phyloP scores from a whole-genome alignment of 176 grass and related monocot species.

The Saccharum officinarum region DNA sequence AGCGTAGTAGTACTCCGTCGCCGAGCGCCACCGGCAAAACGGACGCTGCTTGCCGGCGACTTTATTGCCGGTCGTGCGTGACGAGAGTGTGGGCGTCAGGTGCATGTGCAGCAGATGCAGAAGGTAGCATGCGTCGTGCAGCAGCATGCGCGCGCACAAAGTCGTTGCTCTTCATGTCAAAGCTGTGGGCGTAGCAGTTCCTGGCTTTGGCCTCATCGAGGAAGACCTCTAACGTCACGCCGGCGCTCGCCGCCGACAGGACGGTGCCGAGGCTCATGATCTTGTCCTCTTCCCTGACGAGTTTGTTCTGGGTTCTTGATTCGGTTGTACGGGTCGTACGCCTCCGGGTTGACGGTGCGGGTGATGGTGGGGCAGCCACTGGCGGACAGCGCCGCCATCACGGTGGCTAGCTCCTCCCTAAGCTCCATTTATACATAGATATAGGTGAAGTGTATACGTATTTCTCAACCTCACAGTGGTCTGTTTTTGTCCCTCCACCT shows the following conservation, averaged over 20 bases:
- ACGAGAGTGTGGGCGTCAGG: not conserved
- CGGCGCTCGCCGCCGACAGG: not conserved
- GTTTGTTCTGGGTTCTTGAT: not conserved
- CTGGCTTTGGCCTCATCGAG: not conserved
- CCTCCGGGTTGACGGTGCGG: not conserved
- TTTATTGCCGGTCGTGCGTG: not conserved
- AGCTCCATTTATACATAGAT: not conserved
- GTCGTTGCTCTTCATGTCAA: not conserved
- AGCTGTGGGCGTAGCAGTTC: not conserved
- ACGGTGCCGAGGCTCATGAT: not conserved
- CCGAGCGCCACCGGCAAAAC: not conserved
- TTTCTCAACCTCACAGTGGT: too few relatives aligned
- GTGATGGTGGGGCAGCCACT: not conserved
- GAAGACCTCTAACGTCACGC: not conserved
- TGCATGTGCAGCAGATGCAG: constrained; percentile 23
- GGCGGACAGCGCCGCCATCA: not conserved
- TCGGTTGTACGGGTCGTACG: constrained; percentile 12
- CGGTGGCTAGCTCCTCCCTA: not conserved
- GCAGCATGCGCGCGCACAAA: constrained; percentile 17
- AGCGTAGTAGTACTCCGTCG: constrained; percentile 10
- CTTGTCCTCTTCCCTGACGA: not conserved
- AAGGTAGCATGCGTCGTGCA: constrained; percentile 23
- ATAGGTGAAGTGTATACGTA: too few relatives aligned
- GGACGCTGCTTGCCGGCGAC: not conserved
- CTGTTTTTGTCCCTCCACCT: too few relatives aligned